Conservation (phyloP, 306 rosid genomes). For the Rosa rugosa region DNA sequence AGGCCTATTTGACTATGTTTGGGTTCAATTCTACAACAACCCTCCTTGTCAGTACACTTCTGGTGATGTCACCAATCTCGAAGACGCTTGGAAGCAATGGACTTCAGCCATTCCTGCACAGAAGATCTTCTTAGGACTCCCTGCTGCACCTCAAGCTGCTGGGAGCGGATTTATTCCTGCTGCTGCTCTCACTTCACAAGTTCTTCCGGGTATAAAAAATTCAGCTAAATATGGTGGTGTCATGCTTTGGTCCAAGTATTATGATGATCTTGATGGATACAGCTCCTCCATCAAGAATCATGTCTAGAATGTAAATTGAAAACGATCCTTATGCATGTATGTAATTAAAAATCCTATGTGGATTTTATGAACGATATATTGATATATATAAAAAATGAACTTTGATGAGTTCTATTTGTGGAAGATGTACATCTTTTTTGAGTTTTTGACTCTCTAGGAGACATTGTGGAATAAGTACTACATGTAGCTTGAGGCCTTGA, state of each 20-base stretch:
- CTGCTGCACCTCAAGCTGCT: not conserved
- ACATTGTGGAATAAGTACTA: constrained; percentile 73
- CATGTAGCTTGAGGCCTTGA: constrained; percentile 55
- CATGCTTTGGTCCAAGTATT: not conserved
- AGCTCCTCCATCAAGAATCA: not conserved
- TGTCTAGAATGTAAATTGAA: not conserved
- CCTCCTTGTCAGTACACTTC: not conserved
- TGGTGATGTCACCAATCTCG: not conserved
- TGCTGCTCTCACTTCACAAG: not conserved
- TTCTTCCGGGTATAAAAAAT: not conserved
- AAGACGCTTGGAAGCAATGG: not conserved
- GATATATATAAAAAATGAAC: not conserved
- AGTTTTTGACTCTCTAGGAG: constrained; percentile 62
- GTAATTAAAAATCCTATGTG: not conserved
- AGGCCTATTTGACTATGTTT: not conserved
- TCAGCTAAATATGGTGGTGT: not conserved
- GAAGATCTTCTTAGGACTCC: not conserved
- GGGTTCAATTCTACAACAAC: not conserved
- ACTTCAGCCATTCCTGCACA: not conserved
- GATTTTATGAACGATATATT: no score
- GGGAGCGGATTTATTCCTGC: not conserved
- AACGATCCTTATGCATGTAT: not conserved
- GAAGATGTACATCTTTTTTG: not conserved
- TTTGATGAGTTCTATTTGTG: not conserved
- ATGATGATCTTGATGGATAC: not conserved